phyloP scores from a whole-genome alignment of 495 filamentous ascomycete species.

The Penicillium lagena region DNA sequence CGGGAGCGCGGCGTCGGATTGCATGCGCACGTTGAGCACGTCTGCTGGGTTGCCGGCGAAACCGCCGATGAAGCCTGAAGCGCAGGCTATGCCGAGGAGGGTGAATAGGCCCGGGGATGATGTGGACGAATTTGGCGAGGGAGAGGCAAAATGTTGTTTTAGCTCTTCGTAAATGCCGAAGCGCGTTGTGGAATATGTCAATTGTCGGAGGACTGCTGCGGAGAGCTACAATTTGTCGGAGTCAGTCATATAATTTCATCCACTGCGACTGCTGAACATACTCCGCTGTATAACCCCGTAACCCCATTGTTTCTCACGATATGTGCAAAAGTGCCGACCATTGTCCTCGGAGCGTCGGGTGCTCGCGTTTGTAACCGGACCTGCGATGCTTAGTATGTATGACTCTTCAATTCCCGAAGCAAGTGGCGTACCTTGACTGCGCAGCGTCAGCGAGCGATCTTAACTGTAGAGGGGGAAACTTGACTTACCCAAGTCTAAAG shows the following conservation, averaged over 20 bases:
- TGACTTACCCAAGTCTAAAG: constrained; percentile 61
- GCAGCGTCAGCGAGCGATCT: constrained; percentile 10
- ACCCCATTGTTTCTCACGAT: constrained; percentile 62
- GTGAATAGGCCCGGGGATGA: constrained; percentile 54
- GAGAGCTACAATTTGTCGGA: constrained; percentile 53
- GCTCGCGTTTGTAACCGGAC: constrained; percentile 84
- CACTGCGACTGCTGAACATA: constrained; percentile 28
- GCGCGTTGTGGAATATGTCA: constrained; percentile 86
- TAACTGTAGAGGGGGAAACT: background rate
- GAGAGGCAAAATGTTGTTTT: constrained; percentile 57
- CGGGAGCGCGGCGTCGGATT: constrained; percentile 83
- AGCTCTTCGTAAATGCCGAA: constrained; percentile 95
- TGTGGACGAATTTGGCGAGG: constrained; percentile 21
- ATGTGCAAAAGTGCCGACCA: constrained; percentile 77
- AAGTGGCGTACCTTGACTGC: constrained; percentile 43
- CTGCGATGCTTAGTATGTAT: constrained; percentile 24
- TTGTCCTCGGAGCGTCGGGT: constrained; percentile 58
- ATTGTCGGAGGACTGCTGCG: constrained; percentile 82
- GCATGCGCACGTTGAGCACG: constrained; percentile 97
- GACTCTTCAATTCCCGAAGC: too few species aligned
- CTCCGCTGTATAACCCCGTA: constrained; percentile 75
- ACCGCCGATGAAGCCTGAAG: constrained; percentile 84
- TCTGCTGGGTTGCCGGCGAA: constrained; percentile 91
- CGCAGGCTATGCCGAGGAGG: constrained; percentile 72
- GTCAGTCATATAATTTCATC: too few species aligned